These are phyloP conservation scores for Leccinum uliginosum DNA, from an alignment of 768 basidiomycete genomes.

Conservation along the genomic window DNA sequence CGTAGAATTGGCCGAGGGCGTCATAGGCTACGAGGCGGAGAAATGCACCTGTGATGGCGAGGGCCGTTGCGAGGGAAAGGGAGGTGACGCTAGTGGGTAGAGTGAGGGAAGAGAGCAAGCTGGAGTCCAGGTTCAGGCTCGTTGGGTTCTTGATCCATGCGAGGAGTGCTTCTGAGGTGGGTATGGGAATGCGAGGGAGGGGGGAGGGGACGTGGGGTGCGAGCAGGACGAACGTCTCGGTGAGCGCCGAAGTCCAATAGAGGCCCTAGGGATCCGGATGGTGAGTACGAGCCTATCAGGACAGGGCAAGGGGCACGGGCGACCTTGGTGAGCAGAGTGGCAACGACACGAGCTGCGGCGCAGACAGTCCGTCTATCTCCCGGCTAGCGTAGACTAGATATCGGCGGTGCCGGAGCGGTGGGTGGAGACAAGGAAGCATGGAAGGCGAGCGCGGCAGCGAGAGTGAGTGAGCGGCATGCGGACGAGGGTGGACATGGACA, in stretches of 20 bases:
- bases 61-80: neutral
- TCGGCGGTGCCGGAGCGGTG: neutral
- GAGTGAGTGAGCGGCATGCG: constrained; percentile 43
- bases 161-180: neutral
- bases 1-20: constrained; percentile 23
- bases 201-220: constrained; percentile 4
- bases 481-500: constrained; percentile 22
- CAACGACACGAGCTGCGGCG: constrained; percentile 8
- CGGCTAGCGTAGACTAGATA: neutral
- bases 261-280: constrained; percentile 10
- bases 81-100: neutral
- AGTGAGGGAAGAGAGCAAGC: neutral
- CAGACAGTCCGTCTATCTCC: constrained; percentile 26
- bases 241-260: constrained; percentile 13
- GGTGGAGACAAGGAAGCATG: constrained; percentile 45
- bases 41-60: constrained; percentile 38
- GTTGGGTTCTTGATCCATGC: neutral
- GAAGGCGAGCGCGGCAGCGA: constrained; percentile 40
- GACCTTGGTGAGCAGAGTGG: constrained; percentile 14
- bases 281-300: neutral
- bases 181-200: neutral
- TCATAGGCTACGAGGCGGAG: constrained; percentile 34
- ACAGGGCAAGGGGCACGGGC: too few relatives aligned
- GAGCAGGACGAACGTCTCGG: constrained; percentile 7
- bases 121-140: neutral